Conservation (phyloP, 1,139 yeast species). For the Martiniozyma asiatica region DNA sequence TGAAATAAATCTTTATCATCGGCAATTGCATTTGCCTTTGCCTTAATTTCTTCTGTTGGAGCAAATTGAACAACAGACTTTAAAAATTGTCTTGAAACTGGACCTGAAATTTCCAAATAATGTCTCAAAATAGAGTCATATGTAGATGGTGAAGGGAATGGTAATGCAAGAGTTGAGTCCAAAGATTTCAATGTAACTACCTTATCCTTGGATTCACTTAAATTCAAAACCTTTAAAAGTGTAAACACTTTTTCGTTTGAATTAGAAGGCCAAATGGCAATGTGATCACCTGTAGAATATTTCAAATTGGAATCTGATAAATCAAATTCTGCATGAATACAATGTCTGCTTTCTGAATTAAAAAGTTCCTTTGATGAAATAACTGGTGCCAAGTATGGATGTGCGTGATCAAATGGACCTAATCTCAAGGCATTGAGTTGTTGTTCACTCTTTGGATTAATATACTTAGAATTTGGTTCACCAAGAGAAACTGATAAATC, state of each 20-base stretch:
- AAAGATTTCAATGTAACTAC: slow-evolving; percentile 54
- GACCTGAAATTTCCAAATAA: slow-evolving; percentile 81
- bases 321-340: slow-evolving; percentile 88
- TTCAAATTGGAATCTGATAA: slow-evolving; percentile 61
- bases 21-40: slow-evolving; percentile 38
- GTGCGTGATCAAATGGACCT: slow-evolving; percentile 66
- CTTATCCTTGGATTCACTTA: slow-evolving; percentile 33
- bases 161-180: slow-evolving; percentile 53
- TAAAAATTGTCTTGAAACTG: slow-evolving; percentile 77
- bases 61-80: slow-evolving; percentile 67
- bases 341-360: slow-evolving; percentile 54
- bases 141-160: slow-evolving; percentile 83
- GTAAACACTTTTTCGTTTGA: slow-evolving; percentile 53
- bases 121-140: slow-evolving; percentile 72
- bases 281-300: slow-evolving; percentile 90
- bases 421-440: slow-evolving; percentile 35
- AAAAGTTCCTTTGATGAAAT: slow-evolving; percentile 64
- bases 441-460: slow-evolving; percentile 71
- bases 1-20: slow-evolving; percentile 57
- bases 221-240: slow-evolving; percentile 23
- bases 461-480: slow-evolving; percentile 54
- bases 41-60: slow-evolving; percentile 36
- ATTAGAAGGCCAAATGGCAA: slow-evolving; percentile 89
- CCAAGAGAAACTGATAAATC: slow-evolving; percentile 38
- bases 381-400: slow-evolving; percentile 44